Evolutionary conservation across 768 basidiomycete genomes (phyloP), one percentile per base, ranked within the genome.

Genomic region (Tephrocybe sp.): DNA sequence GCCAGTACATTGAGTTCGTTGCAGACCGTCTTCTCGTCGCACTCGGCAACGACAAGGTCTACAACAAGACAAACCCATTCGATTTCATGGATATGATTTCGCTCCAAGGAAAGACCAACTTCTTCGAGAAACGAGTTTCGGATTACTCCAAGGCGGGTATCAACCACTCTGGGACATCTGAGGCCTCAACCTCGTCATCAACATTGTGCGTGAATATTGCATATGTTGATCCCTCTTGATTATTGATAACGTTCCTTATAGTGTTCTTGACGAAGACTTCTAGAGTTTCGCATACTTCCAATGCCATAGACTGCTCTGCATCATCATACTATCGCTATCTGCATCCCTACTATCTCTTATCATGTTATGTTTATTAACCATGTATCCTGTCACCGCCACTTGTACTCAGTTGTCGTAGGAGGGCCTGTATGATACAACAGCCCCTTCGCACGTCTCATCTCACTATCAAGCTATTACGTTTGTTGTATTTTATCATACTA

Each of bases 21-120:
- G 91, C 94, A 17, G 94, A 96, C 62, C 85, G 93, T 48, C 77
- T 98, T 0, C 81, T 97, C 33, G 84, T 90, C 15, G 80, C 91
- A 4, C 76, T 97, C 15, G 93, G 93, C 21, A 92, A 90, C 58
- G 76, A 84, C 25, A 94, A 94, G 67, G 63, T 83, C 44, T 97
- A 92, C 74, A 76, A 85, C 54, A 69, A 75, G 1, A 72, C 81
- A 15, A 97, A 97, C 65, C 95, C 94, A 4, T 89, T 90, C 68
- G 90, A 94, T 66, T 93, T 93, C 64, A 94, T 94, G 91, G 92
- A 95, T 58, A 84, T 93, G 81, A 95, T 95, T 39, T 96, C 93
- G 12, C 74, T 98, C 1, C 88, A 94, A 70, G 95, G 95, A 57
- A 98, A 98, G 77, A 92, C 94, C 26, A 95, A 97, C 72, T 97